Evolutionary conservation across 2,329 filamentous ascomycete genomes (phyloP).

Genomic region (Talaromyces sp.): DNA sequence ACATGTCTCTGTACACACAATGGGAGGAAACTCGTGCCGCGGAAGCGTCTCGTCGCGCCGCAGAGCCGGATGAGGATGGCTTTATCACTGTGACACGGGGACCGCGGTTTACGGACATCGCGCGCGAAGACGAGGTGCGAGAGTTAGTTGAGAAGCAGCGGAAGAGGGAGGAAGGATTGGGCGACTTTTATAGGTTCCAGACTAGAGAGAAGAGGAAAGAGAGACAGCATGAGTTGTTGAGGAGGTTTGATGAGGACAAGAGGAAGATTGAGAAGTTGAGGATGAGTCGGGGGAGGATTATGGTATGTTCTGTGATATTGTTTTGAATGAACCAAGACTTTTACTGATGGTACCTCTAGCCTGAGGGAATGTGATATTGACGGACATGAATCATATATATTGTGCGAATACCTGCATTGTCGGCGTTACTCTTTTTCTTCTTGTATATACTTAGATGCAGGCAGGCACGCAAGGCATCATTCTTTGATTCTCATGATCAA

Average conservation of each 20-base stretch:
- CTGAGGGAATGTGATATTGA: slow-evolving; percentile 28
- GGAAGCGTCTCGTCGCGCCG: slow-evolving; percentile 61
- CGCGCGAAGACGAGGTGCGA: slow-evolving; percentile 67
- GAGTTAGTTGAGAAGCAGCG: slow-evolving; percentile 57
- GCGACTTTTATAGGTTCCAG: slow-evolving; percentile 83
- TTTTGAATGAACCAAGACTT: slow-evolving; percentile 7
- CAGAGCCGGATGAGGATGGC: slow-evolving; percentile 87
- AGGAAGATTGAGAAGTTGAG: slow-evolving; percentile 69
- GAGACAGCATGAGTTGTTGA: slow-evolving; percentile 65
- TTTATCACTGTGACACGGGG: slow-evolving; percentile 89
- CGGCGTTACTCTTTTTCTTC: not conserved
- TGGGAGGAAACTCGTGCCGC: slow-evolving; percentile 64
- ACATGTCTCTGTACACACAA: slow-evolving; percentile 74
- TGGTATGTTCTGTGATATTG: slow-evolving; percentile 32
- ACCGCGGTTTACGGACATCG: slow-evolving; percentile 67
- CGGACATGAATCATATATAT: not conserved
- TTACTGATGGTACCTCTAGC: slow-evolving; percentile 26
- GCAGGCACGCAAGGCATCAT: no score
- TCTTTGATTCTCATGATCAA: slow-evolving; percentile 41
- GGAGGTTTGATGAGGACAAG: slow-evolving; percentile 72
- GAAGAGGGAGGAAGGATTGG: slow-evolving; percentile 62
- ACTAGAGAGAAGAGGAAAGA: slow-evolving; percentile 74
- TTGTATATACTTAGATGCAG: not conserved
- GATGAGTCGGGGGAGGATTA: slow-evolving; percentile 62
- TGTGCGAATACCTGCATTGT: not conserved